Evolutionary conservation across 2,329 filamentous ascomycete species (phyloP), one percentile per base, ranked within the genome.

Genomic region (Chaetomium sp.): DNA sequence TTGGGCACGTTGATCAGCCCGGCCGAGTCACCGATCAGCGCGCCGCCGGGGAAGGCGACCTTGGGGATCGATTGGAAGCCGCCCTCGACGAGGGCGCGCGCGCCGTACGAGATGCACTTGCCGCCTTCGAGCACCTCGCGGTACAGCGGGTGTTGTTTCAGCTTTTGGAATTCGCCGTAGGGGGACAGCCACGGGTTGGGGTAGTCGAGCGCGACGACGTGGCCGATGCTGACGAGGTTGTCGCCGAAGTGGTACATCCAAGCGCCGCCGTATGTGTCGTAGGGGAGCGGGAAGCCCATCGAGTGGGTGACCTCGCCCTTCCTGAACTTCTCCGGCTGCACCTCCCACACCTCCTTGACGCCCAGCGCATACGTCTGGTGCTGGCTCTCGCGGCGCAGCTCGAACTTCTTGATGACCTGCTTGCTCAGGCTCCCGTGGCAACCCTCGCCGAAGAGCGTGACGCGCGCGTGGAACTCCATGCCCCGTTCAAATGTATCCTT

Each of bases 201-300:
- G 77, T 99, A 99, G 81, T 99, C 95, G 61, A 99, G 84, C 27
- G 93, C 93, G 45, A 96, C 91, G 12, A 99, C 95, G 21, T 98
- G 83, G 27, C 95, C 95, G 63, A 99, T 83, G 70, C 89, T 93
- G 66, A 99, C 94, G 72, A 98, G 85, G 78, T 98, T 99, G 72
- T 99, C 94, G 45, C 93, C 95, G 77, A 98, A 99, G 78, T 99
- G 95, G 75, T 99, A 99, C 91, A 99, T 93, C 89, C 93, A 99
- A n/a, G 91, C 93, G 70, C 95, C 95, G 70, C 95, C 95, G 75
- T 99, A 99, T 9, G 93, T 95, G 75, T 98, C 90, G 71, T 84
- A 87, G 19, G 92, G 87, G 53, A 99, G 80, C 23, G 95, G 95
- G 74, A 96, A 98, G 23, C 95, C 95, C 88, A 99, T 87, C 4